Base-by-base conservation (phyloP, 2,329 filamentous ascomycete species). In the Escovopsis sp. region DNA sequence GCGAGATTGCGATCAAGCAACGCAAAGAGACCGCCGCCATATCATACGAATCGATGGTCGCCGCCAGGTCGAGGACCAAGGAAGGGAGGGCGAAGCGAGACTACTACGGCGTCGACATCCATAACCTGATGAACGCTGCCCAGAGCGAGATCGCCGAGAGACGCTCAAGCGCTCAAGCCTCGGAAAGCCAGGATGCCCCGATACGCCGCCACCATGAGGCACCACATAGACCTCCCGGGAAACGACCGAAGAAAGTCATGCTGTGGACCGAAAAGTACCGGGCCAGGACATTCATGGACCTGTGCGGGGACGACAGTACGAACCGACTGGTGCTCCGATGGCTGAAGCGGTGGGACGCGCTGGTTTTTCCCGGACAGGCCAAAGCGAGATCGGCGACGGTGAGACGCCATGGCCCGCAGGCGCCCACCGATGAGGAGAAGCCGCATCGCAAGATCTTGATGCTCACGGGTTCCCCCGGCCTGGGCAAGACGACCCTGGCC, bases 221-320 rank as follows among this genome's bases (percentile, higher is more conserved):
- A 40, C 30, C 43, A 30, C 41, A 32, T 45, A 5, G 30, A 4
- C 8, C 28, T 32, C 8, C 47, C 1, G 52, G 43, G 5, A 69
- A 64, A 47, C 70, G 64, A 46, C 55, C 60, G 1, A 70, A 65
- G 45, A 66, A 62, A 48, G 72, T 76, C 0, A 60, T 85, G 30
- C 67, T 98, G 56, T 98, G 91, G 91, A 94, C 89, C 0, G 91
- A 98, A 58, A 98, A 98, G 59, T 98, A 98, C 57, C 80, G 91
- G 33, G 91, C 91, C 26, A 77, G 78, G 47, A 89, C 80, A 53
- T 98, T 96, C 54, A 84, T 88, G 52, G 91, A 98, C 52, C 70
- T 98, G 0, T 85, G 94, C 39, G 93, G 93, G 26, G 91, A 98
- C 53, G 91, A 98, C 57, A 73, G 87, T 37, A 96, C 89, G 26